Percentiles rank a stretch among this genome's conserved stretches.
phyloP scores from a whole-genome alignment of 176 grass and related monocot species.

The Eleusine indica region DNA sequence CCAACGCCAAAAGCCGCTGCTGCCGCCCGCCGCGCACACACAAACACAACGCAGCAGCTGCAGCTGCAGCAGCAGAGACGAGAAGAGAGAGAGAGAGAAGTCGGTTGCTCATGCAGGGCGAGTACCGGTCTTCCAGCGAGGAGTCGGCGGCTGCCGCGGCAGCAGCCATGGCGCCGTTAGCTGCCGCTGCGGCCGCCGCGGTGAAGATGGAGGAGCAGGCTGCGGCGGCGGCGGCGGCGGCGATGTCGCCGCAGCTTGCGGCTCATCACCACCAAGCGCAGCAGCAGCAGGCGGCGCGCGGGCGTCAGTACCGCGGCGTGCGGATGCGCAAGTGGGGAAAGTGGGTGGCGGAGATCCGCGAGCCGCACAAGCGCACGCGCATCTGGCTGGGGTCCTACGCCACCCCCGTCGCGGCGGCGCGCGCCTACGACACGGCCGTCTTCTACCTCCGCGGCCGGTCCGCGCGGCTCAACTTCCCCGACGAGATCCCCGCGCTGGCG shows the following conservation, averaged over 20 bases:
- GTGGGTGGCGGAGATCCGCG: constrained; percentile 98
- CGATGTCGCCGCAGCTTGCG: background rate
- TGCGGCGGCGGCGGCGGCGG: background rate
- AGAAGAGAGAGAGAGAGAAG: background rate
- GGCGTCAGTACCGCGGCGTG: constrained; percentile 77
- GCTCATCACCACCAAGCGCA: background rate
- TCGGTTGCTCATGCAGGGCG: constrained; percentile 52
- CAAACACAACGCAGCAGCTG: no score
- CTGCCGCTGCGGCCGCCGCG: constrained; percentile 14
- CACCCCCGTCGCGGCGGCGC: constrained; percentile 72
- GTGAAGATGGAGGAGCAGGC: constrained; percentile 42
- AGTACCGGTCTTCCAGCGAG: constrained; percentile 67
- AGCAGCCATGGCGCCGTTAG: constrained; percentile 33
- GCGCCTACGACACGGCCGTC: constrained; percentile 89
- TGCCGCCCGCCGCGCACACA: background rate
- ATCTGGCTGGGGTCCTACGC: constrained; percentile 95
- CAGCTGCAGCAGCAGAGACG: background rate
- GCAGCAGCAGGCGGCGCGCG: constrained; percentile 26
- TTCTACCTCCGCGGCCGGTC: constrained; percentile 78
- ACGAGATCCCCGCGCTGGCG: constrained; percentile 57
- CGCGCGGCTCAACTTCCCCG: constrained; percentile 89
- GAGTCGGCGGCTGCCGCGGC: constrained; percentile 27
- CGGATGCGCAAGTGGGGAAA: constrained; percentile 99
- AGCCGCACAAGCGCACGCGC: constrained; percentile 90
- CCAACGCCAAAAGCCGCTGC: constrained; percentile 54